A percentile compares a stretch with the other conserved stretches of the same genome.
Conservation (phyloP, 225 moss, liverwort and hornwort genomes). For the Polytrichum formosum region DNA sequence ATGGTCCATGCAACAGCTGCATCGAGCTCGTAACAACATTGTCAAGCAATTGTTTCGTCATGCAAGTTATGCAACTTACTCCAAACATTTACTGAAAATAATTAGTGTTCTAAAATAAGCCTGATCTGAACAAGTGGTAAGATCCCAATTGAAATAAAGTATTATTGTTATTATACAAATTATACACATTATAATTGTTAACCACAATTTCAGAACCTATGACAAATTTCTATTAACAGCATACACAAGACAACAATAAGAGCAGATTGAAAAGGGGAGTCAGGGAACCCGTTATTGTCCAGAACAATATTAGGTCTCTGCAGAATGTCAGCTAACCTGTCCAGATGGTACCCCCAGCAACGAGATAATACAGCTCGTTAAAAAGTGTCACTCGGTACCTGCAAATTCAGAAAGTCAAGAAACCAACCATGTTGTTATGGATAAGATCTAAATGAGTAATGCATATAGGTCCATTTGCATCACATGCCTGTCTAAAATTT, state of each 20-base stretch:
- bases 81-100: not conserved
- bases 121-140: too few species aligned
- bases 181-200: too few species aligned
- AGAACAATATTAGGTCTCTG: not conserved
- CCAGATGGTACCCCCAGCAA: conserved; percentile 98
- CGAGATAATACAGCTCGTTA: conserved; percentile 95
- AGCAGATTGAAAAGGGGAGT: too few species aligned
- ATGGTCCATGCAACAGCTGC: not conserved
- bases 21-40: not conserved
- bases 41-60: not conserved
- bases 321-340: conserved; percentile 52
- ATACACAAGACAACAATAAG: too few species aligned
- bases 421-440: not conserved
- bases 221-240: too few species aligned
- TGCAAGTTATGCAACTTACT: conserved; percentile 1
- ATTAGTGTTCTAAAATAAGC: too few species aligned
- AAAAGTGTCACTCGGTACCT: conserved; percentile 98
- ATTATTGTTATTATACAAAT: too few species aligned
- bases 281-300: too few species aligned
- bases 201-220: too few species aligned
- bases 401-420: conserved; percentile 1
- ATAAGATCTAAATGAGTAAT: not conserved
- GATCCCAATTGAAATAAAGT: too few species aligned
- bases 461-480: not conserved
- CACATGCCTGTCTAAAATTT: not conserved